Base-by-base conservation (phyloP, 1,284 basidiomycete species). In the Phlebopus sp. region DNA sequence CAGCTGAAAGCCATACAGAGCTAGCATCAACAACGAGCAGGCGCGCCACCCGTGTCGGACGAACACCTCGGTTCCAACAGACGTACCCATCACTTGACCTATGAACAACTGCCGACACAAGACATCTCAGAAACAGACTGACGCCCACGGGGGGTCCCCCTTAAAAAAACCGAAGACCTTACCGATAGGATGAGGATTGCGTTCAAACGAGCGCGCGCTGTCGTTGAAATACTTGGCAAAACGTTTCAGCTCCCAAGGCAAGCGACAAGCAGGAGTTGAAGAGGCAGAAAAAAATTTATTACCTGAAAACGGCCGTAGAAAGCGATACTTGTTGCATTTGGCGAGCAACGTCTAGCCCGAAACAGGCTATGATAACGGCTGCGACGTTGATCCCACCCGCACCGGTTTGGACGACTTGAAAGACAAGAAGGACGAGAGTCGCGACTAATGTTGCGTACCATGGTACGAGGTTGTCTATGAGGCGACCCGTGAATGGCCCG, bases 11-110 rank as follows among this genome's bases (percentile, higher is more conserved):
- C 61, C 76, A 34, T 75, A 71, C 55, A 76, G 74, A 1, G 70
- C 82, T 44, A 85, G 63, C 41, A 72, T 73, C 9, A 83, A 64
- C 8, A 68, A 71, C 2, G 79, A 77, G 11, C 71, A 74, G 1
- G 79, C 72, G 42, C 76, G 71, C 84, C 83, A 86, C 6, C 84
- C 84, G 52, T 78, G 65, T 10, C 69, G 57, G 13, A 82, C 70
- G 59, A 84, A 86, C 1, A 86, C 72, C 32, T 75, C 63, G 0
- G 82, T 81, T 14, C 83, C 78, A 5, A 81, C 78, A 0, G 81
- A 75, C 0, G 84, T 84, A 10, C 84, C 84, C 59, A 82, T 77
- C 8, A 82, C 76, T 68, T 82, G 81, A 0, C 82, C 81, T 27
- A 81, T 64, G 57, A 79, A 78, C 18, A 78, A 57, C 79, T 81